Percentiles rank a stretch among this genome's conserved stretches.
These are phyloP conservation scores for Sporothrix curviconia DNA, from an alignment of 2,329 filamentous ascomycete species.

Conservation along the genomic window DNA sequence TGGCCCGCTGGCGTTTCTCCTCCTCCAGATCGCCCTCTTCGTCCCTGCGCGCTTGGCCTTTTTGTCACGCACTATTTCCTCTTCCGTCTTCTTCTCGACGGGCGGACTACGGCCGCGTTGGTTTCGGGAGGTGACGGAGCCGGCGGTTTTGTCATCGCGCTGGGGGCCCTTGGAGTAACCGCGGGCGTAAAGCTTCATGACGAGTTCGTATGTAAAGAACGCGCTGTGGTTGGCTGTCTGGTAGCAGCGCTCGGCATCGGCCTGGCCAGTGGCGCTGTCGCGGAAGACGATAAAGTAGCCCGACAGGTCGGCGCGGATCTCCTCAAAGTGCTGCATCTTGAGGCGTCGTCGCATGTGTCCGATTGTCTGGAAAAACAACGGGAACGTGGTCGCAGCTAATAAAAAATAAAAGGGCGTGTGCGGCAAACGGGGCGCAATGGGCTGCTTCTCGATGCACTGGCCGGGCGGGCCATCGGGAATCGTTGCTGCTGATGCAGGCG, in stretches of 20 bases:
- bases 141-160: neutral
- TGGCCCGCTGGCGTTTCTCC: constrained; percentile 80
- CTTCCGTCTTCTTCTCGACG: constrained; percentile 31
- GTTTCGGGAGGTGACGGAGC: constrained; percentile 18
- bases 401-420: constrained; percentile 84
- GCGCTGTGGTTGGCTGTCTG: constrained; percentile 70
- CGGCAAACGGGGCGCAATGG: constrained; percentile 62
- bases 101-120: constrained; percentile 25
- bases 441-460: constrained; percentile 54
- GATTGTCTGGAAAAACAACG: constrained; percentile 74
- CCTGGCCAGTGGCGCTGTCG: constrained; percentile 66
- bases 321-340: constrained; percentile 73
- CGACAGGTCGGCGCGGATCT: constrained; percentile 73
- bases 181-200: constrained; percentile 67
- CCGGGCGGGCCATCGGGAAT: constrained; percentile 41
- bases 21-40: constrained; percentile 79
- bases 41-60: constrained; percentile 58
- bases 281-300: constrained; percentile 93
- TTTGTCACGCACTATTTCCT: constrained; percentile 50
- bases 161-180: constrained; percentile 18
- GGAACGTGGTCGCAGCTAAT: constrained; percentile 83
- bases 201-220: constrained; percentile 87
- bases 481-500: constrained; percentile 20
- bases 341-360: constrained; percentile 85
- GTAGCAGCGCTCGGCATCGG: constrained; percentile 76